Evolutionary conservation across 352 stramenopile genomes (phyloP), one percentile per base, ranked within the genome.

Genomic region (Aphanomyces invadans): DNA sequence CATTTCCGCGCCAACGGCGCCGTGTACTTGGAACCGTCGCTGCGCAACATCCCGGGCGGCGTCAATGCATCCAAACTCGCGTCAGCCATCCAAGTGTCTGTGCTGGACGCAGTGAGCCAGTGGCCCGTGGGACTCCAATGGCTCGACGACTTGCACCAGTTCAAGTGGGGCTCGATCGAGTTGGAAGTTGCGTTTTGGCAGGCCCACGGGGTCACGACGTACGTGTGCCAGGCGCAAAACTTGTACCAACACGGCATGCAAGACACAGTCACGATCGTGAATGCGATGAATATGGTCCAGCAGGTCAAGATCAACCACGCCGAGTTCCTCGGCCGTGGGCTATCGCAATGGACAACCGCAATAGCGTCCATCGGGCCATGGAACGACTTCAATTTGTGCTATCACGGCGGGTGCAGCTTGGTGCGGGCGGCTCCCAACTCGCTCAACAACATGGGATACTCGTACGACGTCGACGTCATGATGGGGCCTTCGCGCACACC

Each of bases 171-270:
- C 23, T 39, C 32, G 7, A 19, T 64, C 4, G 38, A 31, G 25
- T n/a, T 21, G 12, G 56, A 64, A 52, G 56, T 52, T 17, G 15
- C 23, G 32, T 49, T 49, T 12, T 64, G 56, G 56, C 38, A 54
- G 11, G 17, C 44, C 25, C 38, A 64, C 4, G 44, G 44, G 2
- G 2, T 64, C 25, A 52, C 9, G 12, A 10, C 11, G 2, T 64
- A 25, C 19, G 28, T 39, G 11, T 28, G 26, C 7, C 56, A 52
- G 31, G 23, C 11, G 33, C 56, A 64, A 64, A 64, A 52, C 56
- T 29, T 42, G 21, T 48, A 64, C 11, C 25, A 23, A 19, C 33
- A 48, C 19, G 56, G 32, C 23, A 38, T 64, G 23, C 11, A 48
- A 17, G 56, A 64, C 11, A 39, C 56, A 28, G 25, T 52, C 19